Conservation (phyloP, 2,329 filamentous ascomycete species). For the Blumeria graminis region DNA sequence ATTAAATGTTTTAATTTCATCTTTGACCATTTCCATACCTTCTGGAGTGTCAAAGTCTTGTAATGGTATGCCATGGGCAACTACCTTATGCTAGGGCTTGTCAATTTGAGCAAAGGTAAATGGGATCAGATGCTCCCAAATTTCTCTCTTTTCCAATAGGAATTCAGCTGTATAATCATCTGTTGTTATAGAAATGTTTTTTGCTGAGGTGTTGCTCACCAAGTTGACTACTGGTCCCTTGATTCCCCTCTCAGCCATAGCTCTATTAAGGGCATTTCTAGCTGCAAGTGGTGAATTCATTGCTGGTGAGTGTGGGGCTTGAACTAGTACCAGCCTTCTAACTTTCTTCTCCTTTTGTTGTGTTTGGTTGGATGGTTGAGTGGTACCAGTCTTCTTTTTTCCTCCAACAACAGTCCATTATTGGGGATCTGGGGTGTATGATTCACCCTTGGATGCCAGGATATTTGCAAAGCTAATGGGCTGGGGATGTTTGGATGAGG, state of each 20-base stretch:
- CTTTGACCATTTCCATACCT: background rate
- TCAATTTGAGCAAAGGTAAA: background rate
- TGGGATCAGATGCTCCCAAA: background rate
- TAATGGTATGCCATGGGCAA: background rate
- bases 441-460: no score
- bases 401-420: no score
- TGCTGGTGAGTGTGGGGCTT: background rate
- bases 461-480: no score
- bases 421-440: no score
- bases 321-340: no score
- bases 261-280: background rate
- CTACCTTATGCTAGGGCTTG: background rate
- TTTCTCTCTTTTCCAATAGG: background rate
- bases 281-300: background rate
- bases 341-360: no score
- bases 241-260: background rate
- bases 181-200: background rate
- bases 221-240: background rate
- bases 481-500: no score
- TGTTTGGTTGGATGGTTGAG: no score
- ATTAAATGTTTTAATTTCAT: conserved; percentile 2
- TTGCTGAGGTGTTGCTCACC: background rate
- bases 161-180: background rate
- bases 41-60: background rate
- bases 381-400: no score